These are phyloP conservation scores for Ulvella scutata DNA, from an alignment of 139 green algal genomes.

Conservation along the genomic window DNA sequence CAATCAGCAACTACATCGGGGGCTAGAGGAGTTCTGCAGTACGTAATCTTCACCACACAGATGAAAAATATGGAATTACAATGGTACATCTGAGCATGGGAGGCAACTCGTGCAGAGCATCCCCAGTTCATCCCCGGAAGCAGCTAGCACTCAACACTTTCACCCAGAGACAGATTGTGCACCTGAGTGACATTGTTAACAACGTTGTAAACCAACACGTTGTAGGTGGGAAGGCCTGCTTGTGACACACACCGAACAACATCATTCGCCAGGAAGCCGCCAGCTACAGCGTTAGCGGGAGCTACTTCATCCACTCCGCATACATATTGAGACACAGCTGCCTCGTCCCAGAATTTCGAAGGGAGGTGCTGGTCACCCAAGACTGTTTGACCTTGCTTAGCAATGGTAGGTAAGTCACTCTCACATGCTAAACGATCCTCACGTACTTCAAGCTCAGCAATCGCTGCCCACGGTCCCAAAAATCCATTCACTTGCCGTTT, in stretches of 20 bases:
- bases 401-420: background rate
- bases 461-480: background rate
- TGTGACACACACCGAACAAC: background rate
- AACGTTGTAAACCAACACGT: background rate
- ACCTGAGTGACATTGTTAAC: background rate
- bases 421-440: background rate
- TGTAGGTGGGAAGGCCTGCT: background rate
- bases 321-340: background rate
- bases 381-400: background rate
- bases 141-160: background rate
- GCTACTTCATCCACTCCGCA: background rate
- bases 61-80: no score
- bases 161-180: background rate
- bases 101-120: no score
- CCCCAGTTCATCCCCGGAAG: no score
- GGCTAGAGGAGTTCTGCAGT: no score
- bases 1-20: no score
- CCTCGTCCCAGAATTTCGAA: background rate
- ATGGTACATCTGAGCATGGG: no score
- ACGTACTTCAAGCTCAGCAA: background rate
- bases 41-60: no score
- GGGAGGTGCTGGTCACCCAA: background rate
- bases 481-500: background rate
- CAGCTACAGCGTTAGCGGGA: background rate
- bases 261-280: background rate